A percentile compares a stretch with the other conserved stretches of the same genome.
phyloP scores from a whole-genome alignment of 257 asterid species.

The Plectranthus barbatus region DNA sequence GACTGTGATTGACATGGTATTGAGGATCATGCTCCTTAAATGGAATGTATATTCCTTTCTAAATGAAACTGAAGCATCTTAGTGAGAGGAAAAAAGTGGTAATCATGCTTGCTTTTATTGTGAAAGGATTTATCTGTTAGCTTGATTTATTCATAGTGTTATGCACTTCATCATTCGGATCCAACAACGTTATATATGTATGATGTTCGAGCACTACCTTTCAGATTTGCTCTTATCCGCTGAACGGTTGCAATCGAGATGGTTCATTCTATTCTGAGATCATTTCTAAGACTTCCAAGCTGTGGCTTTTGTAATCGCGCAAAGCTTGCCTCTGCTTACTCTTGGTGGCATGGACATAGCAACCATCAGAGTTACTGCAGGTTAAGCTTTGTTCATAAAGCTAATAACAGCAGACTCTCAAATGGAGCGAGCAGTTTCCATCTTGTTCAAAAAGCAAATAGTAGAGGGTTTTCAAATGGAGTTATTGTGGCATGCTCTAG shows the following conservation, averaged over 20 bases:
- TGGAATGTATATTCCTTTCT: background rate
- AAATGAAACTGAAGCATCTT: background rate
- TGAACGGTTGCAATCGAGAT: conserved; percentile 18
- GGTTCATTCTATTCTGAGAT: conserved; percentile 37
- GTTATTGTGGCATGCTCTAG: conserved; percentile 18
- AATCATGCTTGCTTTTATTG: background rate
- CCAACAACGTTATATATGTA: background rate
- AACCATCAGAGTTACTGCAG: conserved; percentile 7
- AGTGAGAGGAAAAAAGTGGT: background rate
- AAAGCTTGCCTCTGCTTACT: conserved; percentile 17
- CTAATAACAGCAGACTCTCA: conserved; percentile 5
- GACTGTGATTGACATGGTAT: background rate
- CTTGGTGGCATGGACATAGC: conserved; percentile 10
- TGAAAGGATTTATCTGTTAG: background rate
- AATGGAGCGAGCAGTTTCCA: conserved; percentile 4
- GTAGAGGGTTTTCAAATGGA: conserved; percentile 10
- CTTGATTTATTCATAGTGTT: background rate
- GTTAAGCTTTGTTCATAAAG: conserved; percentile 6
- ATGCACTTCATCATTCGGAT: background rate
- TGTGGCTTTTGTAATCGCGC: conserved; percentile 13
- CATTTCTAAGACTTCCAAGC: conserved; percentile 33
- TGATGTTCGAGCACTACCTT: background rate
- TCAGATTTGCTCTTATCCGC: conserved; percentile 13
- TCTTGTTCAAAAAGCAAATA: conserved; percentile 3
- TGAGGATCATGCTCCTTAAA: background rate